These are phyloP conservation scores for Angomonas ambiguus DNA, from an alignment of 208 protist species.

Conservation along the genomic window DNA sequence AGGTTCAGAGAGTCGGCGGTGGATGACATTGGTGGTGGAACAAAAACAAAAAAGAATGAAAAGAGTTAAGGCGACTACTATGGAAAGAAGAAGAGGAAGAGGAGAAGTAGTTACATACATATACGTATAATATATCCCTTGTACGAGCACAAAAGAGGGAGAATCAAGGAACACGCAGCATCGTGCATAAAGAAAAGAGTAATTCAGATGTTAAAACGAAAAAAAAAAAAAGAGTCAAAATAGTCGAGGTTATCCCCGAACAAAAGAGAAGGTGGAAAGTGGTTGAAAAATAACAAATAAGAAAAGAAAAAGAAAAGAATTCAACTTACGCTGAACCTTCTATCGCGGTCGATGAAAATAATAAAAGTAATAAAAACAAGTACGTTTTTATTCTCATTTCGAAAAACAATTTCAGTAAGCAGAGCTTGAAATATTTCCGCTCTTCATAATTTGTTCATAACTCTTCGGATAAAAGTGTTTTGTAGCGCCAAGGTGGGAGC, in stretches of 20 bases:
- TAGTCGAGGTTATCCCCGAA: no score
- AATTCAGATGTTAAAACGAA: neutral
- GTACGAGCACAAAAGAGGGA: neutral
- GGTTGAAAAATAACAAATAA: neutral
- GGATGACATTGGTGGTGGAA: neutral
- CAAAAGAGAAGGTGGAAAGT: no score
- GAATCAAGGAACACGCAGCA: neutral
- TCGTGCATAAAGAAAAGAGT: neutral
- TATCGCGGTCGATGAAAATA: neutral
- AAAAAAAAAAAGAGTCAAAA: conserved; percentile 8
- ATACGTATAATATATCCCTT: neutral
- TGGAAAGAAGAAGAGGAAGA: neutral
- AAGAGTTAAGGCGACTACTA: neutral
- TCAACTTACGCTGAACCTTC: neutral
- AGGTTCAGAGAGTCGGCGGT: neutral
- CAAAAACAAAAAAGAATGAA: neutral
- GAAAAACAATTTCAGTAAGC: neutral
- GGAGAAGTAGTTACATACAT: neutral
- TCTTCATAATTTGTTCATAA: conserved; percentile 1
- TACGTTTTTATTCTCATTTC: neutral
- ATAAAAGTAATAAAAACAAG: neutral
- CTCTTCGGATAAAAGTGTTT: conserved; percentile 7
- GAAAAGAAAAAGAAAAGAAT: neutral
- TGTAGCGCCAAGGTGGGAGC: neutral
- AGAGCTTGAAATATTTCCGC: neutral